A percentile compares a stretch with the other conserved stretches of the same genome.
These are phyloP conservation scores for Dryas alaskensis DNA, from an alignment of 306 rosid species.

Conservation along the genomic window DNA sequence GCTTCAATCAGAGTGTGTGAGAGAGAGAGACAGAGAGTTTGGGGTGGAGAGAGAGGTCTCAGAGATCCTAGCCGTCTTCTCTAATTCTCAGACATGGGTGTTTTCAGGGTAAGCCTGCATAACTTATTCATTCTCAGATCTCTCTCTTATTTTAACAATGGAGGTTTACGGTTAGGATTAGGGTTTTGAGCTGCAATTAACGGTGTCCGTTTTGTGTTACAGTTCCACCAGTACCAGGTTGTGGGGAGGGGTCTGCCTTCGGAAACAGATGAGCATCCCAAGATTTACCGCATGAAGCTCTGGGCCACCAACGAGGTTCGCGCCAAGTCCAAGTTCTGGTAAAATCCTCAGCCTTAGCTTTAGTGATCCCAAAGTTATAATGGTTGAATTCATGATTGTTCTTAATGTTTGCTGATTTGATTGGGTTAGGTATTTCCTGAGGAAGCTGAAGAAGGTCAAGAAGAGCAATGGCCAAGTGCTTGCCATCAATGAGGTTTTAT, in stretches of 20 bases:
- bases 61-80: slow-evolving; percentile 3
- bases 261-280: slow-evolving; percentile 65
- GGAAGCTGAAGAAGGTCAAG: slow-evolving; percentile 89
- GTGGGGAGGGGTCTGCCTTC: slow-evolving; percentile 90
- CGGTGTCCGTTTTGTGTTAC: slow-evolving; percentile 25
- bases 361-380: background rate
- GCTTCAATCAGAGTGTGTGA: background rate
- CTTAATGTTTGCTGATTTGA: background rate
- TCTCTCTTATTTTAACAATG: background rate
- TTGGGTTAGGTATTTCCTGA: slow-evolving; percentile 70
- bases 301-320: slow-evolving; percentile 98
- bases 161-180: background rate
- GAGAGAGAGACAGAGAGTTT: slow-evolving; percentile 5
- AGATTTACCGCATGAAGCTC: slow-evolving; percentile 90
- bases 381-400: background rate
- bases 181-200: slow-evolving; percentile 5
- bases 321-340: slow-evolving; percentile 95
- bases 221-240: slow-evolving; percentile 90
- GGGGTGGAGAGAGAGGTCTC: background rate
- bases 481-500: slow-evolving; percentile 51
- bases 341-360: slow-evolving; percentile 1
- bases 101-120: slow-evolving; percentile 46
- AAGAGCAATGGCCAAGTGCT: slow-evolving; percentile 92
- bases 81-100: slow-evolving; percentile 47
- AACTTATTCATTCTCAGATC: background rate